Evolutionary conservation across 2,329 filamentous ascomycete species (phyloP).

Genomic region (Phoma herbarum): DNA sequence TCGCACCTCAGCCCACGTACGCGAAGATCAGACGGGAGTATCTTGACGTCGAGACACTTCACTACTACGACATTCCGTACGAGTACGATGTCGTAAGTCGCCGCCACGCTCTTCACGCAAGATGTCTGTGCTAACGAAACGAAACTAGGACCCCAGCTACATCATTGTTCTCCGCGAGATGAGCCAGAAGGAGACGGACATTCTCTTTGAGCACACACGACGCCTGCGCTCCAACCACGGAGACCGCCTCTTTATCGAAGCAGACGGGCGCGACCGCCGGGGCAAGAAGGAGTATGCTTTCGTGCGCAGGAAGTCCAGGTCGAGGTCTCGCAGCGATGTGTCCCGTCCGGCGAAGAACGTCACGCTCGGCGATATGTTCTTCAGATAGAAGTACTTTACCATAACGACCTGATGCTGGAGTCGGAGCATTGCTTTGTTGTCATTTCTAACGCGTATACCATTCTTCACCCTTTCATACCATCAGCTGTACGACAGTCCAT

Average conservation of each 20-base stretch:
- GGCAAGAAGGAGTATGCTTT: conserved; percentile 57
- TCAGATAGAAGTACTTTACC: conserved; percentile 19
- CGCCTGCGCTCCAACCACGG: conserved; percentile 50
- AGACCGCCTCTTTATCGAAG: conserved; percentile 54
- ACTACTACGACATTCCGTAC: conserved; percentile 59
- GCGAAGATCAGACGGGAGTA: conserved; percentile 59
- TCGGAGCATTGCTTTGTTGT: conserved; percentile 1
- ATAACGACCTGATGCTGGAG: background rate
- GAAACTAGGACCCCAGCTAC: conserved; percentile 53
- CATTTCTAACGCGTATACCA: conserved; percentile 18
- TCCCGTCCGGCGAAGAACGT: conserved; percentile 43
- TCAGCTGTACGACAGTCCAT: background rate
- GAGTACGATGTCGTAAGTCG: conserved; percentile 58
- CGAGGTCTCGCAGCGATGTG: conserved; percentile 44
- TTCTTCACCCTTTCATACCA: conserved; percentile 6
- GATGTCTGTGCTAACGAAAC: conserved; percentile 14
- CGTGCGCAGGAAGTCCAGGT: conserved; percentile 50
- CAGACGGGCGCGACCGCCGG: conserved; percentile 46
- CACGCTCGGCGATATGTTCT: conserved; percentile 47
- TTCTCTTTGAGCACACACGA: conserved; percentile 61
- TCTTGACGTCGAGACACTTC: conserved; percentile 57
- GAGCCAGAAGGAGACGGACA: conserved; percentile 58
- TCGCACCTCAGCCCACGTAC: conserved; percentile 53
- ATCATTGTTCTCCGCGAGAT: conserved; percentile 61
- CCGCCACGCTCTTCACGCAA: background rate